Evolutionary conservation across 768 basidiomycete genomes (phyloP).

Genomic region (Holtermanniella nyarrowii): DNA sequence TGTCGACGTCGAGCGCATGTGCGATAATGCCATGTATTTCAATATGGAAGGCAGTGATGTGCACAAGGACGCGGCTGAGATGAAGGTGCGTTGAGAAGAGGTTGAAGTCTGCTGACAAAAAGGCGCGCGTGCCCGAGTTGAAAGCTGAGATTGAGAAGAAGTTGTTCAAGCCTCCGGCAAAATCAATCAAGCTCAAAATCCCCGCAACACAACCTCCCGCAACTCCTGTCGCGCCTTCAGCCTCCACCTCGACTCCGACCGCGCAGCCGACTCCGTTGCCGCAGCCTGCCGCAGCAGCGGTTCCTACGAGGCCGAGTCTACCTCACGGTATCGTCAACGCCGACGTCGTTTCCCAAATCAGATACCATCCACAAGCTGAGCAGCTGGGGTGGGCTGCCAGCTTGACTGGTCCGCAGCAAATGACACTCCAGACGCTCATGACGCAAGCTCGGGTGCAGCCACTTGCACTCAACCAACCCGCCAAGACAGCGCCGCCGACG

Average conservation of each 20-base stretch:
- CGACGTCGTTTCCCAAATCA: slow-evolving; percentile 17
- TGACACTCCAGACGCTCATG: background rate
- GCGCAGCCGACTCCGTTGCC: background rate
- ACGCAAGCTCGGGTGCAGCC: too few relatives aligned
- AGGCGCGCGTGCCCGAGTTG: background rate
- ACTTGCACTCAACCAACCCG: too few relatives aligned
- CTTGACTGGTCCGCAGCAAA: background rate
- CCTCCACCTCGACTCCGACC: background rate
- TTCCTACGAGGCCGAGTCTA: slow-evolving; percentile 3
- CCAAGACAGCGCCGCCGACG: background rate
- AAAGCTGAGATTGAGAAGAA: background rate
- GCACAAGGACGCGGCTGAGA: slow-evolving; percentile 32
- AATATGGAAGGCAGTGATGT: slow-evolving; percentile 60
- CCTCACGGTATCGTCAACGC: slow-evolving; percentile 29
- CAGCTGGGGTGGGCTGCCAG: background rate
- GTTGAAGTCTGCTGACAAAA: background rate
- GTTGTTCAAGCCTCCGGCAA: background rate
- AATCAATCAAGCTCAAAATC: background rate
- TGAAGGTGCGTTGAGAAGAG: slow-evolving; percentile 22
- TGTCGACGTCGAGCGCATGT: slow-evolving; percentile 78
- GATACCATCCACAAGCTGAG: background rate
- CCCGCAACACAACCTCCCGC: background rate
- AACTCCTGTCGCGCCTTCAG: background rate
- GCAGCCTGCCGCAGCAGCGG: slow-evolving; percentile 3
- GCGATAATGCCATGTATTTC: slow-evolving; percentile 76